Evolutionary conservation across 2,329 filamentous ascomycete genomes (phyloP).

Genomic region (Hymenotorrendiella dingleyae): DNA sequence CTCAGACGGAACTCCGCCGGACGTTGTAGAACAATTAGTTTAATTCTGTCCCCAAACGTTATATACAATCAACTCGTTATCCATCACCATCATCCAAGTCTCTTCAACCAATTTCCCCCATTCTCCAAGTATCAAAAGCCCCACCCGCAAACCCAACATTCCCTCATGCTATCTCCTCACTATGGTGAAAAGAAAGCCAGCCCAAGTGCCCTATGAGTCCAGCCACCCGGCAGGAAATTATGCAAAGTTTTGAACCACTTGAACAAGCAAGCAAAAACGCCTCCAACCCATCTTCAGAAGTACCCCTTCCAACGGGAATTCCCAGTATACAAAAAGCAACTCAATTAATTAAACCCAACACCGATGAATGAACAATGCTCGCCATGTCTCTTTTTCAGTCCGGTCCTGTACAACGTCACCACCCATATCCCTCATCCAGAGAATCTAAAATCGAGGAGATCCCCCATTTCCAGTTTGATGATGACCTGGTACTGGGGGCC

Average conservation of each 20-base stretch:
- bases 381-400: background rate
- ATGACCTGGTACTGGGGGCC: slow-evolving; percentile 18
- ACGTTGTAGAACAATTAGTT: too few species aligned
- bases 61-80: background rate
- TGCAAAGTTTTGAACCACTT: too few species aligned
- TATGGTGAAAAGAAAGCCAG: background rate
- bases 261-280: slow-evolving; percentile 3
- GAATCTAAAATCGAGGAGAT: background rate
- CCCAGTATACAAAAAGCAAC: slow-evolving; percentile 5
- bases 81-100: background rate
- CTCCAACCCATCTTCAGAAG: background rate
- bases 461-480: background rate
- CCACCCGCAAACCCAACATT: background rate
- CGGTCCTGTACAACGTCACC: background rate
- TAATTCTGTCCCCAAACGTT: background rate
- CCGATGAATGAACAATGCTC: slow-evolving; percentile 6
- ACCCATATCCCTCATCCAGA: background rate
- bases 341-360: slow-evolving; percentile 6
- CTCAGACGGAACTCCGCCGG: too few species aligned
- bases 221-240: too few species aligned
- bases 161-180: background rate
- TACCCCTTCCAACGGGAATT: background rate
- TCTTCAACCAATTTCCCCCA: background rate
- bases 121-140: background rate
- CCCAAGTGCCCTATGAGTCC: too few species aligned